Evolutionary conservation across 805 yeast genomes (phyloP).

Genomic region (Starmerella asiatica): DNA sequence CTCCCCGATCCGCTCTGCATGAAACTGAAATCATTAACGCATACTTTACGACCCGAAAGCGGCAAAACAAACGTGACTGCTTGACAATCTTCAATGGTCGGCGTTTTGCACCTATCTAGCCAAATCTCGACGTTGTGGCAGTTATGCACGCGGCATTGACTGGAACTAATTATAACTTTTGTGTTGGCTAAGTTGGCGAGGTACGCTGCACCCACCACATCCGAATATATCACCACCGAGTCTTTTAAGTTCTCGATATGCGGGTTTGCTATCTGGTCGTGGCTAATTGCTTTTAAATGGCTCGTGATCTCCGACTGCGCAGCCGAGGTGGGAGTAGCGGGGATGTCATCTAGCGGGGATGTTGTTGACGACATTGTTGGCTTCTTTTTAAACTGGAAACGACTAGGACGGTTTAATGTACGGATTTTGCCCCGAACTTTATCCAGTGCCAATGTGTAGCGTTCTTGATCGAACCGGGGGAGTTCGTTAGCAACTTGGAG

Average conservation of each 20-base stretch:
- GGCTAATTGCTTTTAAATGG: background rate
- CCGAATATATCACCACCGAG: constrained; percentile 15
- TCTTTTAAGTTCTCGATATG: constrained; percentile 12
- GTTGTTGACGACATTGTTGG: background rate
- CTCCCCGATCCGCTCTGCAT: background rate
- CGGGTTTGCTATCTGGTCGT: constrained; percentile 1
- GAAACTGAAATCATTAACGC: constrained; percentile 25
- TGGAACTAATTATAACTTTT: constrained; percentile 16
- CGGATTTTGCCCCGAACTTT: background rate
- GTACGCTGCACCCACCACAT: constrained; percentile 20
- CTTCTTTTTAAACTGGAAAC: constrained; percentile 9
- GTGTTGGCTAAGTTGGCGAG: constrained; percentile 14
- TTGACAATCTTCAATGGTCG: constrained; percentile 22
- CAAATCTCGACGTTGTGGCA: constrained; percentile 15
- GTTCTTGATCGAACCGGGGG: background rate
- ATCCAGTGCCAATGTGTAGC: background rate
- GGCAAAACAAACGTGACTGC: constrained; percentile 18
- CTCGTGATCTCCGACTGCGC: background rate
- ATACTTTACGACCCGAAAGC: constrained; percentile 5
- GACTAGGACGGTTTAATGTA: constrained; percentile 1
- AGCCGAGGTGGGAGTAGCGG: background rate
- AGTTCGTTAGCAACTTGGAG: background rate
- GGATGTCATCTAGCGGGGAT: background rate
- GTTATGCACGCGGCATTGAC: constrained; percentile 24
- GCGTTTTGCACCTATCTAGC: constrained; percentile 22